Conservation (phyloP, 1,284 basidiomycete species). For the Blastosporella zonata region DNA sequence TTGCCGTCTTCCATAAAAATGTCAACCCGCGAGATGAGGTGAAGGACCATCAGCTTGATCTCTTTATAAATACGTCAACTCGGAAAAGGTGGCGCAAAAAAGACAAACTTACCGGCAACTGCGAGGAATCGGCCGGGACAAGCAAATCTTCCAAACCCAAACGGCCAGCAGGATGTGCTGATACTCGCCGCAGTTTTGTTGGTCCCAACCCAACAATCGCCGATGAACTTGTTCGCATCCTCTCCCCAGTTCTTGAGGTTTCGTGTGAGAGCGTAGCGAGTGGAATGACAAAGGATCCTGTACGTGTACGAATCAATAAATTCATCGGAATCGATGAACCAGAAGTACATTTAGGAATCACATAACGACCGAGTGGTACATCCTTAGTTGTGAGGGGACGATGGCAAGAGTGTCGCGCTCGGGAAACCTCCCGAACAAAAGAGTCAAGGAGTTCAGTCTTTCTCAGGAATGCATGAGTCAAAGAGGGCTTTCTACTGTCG, state of each 20-base stretch:
- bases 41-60: conserved; percentile 11
- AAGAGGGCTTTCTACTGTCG: neutral
- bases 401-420: conserved; percentile 8
- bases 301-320: neutral
- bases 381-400: conserved; percentile 6
- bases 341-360: conserved; percentile 12
- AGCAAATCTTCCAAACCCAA: conserved; percentile 8
- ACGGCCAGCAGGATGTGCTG: conserved; percentile 11
- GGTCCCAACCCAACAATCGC: conserved; percentile 11
- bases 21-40: conserved; percentile 7
- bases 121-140: conserved; percentile 9
- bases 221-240: conserved; percentile 5
- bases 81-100: neutral
- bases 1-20: conserved; percentile 8
- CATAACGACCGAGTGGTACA: conserved; percentile 8
- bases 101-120: conserved; percentile 2
- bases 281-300: conserved; percentile 8
- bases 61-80: neutral
- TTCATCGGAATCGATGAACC: neutral
- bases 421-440: conserved; percentile 11
- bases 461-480: conserved; percentile 9
- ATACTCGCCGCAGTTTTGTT: conserved; percentile 9
- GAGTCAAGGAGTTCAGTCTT: conserved; percentile 11
- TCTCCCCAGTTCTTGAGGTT: conserved; percentile 8
- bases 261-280: conserved; percentile 11